Base-by-base conservation (phyloP, 495 filamentous ascomycete species). In the Penicillium robsamsonii region DNA sequence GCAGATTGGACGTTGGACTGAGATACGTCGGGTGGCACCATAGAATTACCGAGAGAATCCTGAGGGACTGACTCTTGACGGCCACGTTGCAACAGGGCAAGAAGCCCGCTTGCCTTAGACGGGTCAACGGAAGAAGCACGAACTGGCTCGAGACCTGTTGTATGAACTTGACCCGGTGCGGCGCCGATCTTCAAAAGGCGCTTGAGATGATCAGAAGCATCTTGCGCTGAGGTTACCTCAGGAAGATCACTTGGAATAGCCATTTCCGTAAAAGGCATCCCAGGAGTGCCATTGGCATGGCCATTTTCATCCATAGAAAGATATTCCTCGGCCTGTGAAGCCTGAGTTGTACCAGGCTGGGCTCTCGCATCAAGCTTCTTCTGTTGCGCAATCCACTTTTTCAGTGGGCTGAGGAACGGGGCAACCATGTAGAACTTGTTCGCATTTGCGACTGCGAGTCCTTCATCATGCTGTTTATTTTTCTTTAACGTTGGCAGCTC, bases 351-450 rank as follows among this genome's bases (percentile, higher is more conserved):
- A 7, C 53, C 56, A 20, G 55, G 50, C 22, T 68, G 63, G 13
- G 52, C 75, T 58, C 71, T 71, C 4, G 66, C 70, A 64, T 89
- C 87, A 41, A 79, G 74, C 70, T 84, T 91, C 77, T 80, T 89
- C 76, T 94, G 90, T 65, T 87, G 82, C 12, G 84, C 71, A 27
- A 97, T 92, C 94, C 94, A 98, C 66, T 90, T 91, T 68, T 92
- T 92, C 43, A 98, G 72, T 18, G 81, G 90, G 33, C 81, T 82
- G 57, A 98, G 75, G 66, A 98, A 97, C 1, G 94, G 92, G 2
- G 90, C 91, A 17, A 98, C 94, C 91, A 97, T 97, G 70, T 96
- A 97, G 66, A 96, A 97, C 64, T 90, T 97, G 63, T 89, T 89
- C 18, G 87, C 82, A 63, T 87, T 88, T 15, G 80, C 67, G 2